Evolutionary conservation across 2,329 filamentous ascomycete species (phyloP).

Genomic region (Colletotrichum spinosum): DNA sequence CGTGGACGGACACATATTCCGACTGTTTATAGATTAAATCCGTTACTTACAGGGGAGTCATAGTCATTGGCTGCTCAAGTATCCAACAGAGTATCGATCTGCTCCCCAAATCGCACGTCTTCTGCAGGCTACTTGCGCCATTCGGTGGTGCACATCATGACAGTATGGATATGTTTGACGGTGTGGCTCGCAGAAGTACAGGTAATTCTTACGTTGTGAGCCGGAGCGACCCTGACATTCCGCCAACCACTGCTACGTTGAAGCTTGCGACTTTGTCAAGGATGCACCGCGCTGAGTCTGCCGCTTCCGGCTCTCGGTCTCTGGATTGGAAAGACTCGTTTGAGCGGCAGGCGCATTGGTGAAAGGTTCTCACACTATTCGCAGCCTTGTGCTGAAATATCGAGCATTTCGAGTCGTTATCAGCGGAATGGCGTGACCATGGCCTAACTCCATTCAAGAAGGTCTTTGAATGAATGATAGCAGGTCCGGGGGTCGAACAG

Average conservation of each 20-base stretch:
- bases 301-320: slow-evolving; percentile 14
- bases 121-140: no score
- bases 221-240: neutral
- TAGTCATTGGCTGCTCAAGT: neutral
- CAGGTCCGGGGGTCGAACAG: no score
- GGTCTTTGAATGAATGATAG: no score
- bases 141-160: slow-evolving; percentile 1
- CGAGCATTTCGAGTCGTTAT: neutral
- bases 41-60: neutral
- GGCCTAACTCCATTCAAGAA: no score
- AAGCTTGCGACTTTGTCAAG: slow-evolving; percentile 10
- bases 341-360: neutral
- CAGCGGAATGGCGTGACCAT: no score
- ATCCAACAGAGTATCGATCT: no score
- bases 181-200: neutral
- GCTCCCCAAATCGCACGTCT: no score
- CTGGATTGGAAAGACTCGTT: neutral
- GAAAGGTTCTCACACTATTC: neutral
- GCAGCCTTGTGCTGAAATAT: neutral
- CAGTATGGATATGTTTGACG: neutral
- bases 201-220: neutral
- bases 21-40: neutral
- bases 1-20: no score
- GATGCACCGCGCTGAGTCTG: neutral
- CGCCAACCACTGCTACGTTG: slow-evolving; percentile 4